Base-by-base conservation (phyloP, 345 rosid genomes). In the Jatropha curcas region DNA sequence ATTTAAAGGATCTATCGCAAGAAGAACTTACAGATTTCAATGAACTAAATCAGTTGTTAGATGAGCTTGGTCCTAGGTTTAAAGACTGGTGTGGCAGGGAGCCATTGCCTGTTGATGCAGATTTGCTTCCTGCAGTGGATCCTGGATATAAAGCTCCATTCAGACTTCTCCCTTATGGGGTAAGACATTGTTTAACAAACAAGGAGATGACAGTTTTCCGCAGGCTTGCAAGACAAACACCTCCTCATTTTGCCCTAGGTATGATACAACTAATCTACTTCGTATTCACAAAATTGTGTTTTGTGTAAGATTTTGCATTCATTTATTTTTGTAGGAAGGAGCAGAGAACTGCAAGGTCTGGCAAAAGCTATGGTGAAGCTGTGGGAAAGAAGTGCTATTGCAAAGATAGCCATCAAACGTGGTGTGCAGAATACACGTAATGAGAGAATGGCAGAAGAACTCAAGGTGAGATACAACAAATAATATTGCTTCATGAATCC, bases 391-490 rank as follows among this genome's bases (percentile, higher is more conserved):
- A 92, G 86, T 81, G 93, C 88, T 4, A 83, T 94, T 35, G 93
- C 97, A 45, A 94, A 94, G 82, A 92, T 94, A 77, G 98, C 98
- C 30, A 85, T 94, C 76, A 94, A 94, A 77, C 97, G 93, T 1
- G 90, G 92, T 43, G 95, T 94, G 24, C 83, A 72, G 79, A 88
- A 90, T 79, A 90, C 97, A 16, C 76, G 89, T 50, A 94, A 90
- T 78, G 98, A 94, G 77, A 86, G 96, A 77, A 94, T 94, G 98
- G 95, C 97, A 2, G 97, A 90, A 72, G 97, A 92, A 68, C 97
- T 94, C 33, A 88, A 86, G 97, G 97, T 91, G 62, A 75, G 86
- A 71, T 46, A 13, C 27, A 22, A 62, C 2, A 53, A 43, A 52
- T n/a, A 34, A 27, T 71, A 11, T 22, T 60, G 37, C 55, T 27